Base-by-base conservation (phyloP, 106 monocot genomes). In the Cymbidium sinense region DNA sequence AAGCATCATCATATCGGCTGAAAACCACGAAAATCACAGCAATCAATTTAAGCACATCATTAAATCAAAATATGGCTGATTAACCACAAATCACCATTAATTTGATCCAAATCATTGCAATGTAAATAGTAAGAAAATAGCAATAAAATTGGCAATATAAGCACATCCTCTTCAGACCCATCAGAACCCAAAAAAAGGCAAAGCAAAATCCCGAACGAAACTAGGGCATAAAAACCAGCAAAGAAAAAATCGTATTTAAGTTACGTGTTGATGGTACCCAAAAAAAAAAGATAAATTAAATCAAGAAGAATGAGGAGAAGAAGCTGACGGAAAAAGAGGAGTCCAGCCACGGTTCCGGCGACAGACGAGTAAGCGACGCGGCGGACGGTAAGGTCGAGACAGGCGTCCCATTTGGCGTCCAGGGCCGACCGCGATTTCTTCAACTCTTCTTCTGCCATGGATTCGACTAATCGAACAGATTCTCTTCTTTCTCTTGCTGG, bases 291-390 rank as follows among this genome's bases (percentile, higher is more conserved):
- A 33, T 31, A n/a, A 23, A 33, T 13, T 7, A 7, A 39, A 71
- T 37, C 35, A 71, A 37, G 37, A 29, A n/a, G 3, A n/a, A 71
- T 20, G 20, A 34, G 11, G 20, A 19, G 61, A 62, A 12, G 15
- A 13, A 7, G 23, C 83, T 83, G 41, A 91, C 91, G 81, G 80
- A 91, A 91, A 81, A 91, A 73, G 82, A 91, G 85, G 81, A 91
- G 87, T 74, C 85, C 90, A 37, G 77, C 28, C 77, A 85, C 77
- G 74, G 85, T 85, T 83, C 87, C 90, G 69, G 81, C 85, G 69
- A 88, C 50, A 77, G 90, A 83, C 41, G 88, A 83, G 79, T 84
- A 84, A 76, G 74, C 73, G 72, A 86, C 33, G 64, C 87, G 87
- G 79, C 85, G 87, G 43, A 88, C 79, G 77, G 88, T 55, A 81